These are phyloP conservation scores for Ophiostoma triangulosporum DNA, from an alignment of 2,329 filamentous ascomycete species.

Conservation along the genomic window DNA sequence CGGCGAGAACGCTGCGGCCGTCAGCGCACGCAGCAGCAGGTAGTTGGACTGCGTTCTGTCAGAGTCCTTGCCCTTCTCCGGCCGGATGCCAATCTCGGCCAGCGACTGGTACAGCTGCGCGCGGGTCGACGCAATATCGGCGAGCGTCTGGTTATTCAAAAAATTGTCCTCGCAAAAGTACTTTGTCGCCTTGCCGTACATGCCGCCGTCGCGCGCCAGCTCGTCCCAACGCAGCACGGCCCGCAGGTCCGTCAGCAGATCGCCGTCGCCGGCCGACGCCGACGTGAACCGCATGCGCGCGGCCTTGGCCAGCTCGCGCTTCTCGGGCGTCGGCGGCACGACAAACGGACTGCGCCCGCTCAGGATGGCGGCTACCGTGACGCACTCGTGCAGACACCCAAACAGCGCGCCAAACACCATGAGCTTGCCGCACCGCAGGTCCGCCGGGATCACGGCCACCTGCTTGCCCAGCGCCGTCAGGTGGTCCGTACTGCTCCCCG, in stretches of 20 bases:
- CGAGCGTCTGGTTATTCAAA: slow-evolving; percentile 68
- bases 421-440: slow-evolving; percentile 83
- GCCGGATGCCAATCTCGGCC: slow-evolving; percentile 71
- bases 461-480: slow-evolving; percentile 85
- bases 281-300: slow-evolving; percentile 58
- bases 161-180: slow-evolving; percentile 78
- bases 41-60: slow-evolving; percentile 17
- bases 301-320: slow-evolving; percentile 66
- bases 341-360: slow-evolving; percentile 69
- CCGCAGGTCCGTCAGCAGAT: slow-evolving; percentile 73
- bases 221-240: slow-evolving; percentile 74
- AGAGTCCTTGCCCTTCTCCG: slow-evolving; percentile 24
- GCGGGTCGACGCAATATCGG: slow-evolving; percentile 77
- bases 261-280: slow-evolving; percentile 54
- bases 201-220: slow-evolving; percentile 37
- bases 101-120: slow-evolving; percentile 77
- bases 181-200: slow-evolving; percentile 50
- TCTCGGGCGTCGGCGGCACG: slow-evolving; percentile 58
- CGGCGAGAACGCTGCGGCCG: slow-evolving; percentile 64
- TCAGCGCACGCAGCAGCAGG: slow-evolving; percentile 51
- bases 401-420: slow-evolving; percentile 94
- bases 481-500: slow-evolving; percentile 27
- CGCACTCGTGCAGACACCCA: slow-evolving; percentile 74
- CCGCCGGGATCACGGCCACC: slow-evolving; percentile 87
- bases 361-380: slow-evolving; percentile 85